Conservation (phyloP, 208 protist genomes). For the Trypanosoma vivax region DNA sequence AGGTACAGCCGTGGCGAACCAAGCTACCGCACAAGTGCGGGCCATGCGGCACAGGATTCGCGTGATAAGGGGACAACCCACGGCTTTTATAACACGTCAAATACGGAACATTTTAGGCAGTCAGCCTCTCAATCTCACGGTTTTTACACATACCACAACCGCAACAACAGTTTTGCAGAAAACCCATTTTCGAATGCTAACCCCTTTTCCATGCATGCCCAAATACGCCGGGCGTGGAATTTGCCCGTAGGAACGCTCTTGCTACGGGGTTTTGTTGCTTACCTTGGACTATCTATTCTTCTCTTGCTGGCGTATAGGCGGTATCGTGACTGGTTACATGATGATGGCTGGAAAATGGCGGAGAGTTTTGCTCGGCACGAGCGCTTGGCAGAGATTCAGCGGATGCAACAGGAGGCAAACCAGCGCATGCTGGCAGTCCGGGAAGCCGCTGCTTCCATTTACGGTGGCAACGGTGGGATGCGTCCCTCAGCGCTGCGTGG, state of each 20-base stretch:
- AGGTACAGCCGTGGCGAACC: not conserved
- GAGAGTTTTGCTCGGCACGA: slow-evolving; percentile 69
- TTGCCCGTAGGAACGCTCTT: slow-evolving; percentile 42
- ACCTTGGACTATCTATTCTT: slow-evolving; percentile 49
- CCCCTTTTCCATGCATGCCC: slow-evolving; percentile 39
- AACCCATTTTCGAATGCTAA: slow-evolving; percentile 52
- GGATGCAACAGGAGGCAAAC: slow-evolving; percentile 62
- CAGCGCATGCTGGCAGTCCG: slow-evolving; percentile 31
- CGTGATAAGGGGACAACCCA: slow-evolving; percentile 24
- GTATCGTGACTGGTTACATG: slow-evolving; percentile 65
- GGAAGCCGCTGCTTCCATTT: slow-evolving; percentile 6
- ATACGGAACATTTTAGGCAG: slow-evolving; percentile 19
- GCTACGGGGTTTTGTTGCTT: slow-evolving; percentile 51
- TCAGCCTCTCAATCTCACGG: slow-evolving; percentile 20
- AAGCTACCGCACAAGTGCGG: slow-evolving; percentile 12
- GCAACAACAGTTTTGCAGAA: slow-evolving; percentile 23
- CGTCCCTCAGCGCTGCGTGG: not conserved
- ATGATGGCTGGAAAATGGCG: slow-evolving; percentile 77
- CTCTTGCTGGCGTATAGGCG: slow-evolving; percentile 53
- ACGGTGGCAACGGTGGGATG: slow-evolving; percentile 1
- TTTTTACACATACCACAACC: slow-evolving; percentile 46
- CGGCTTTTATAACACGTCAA: slow-evolving; percentile 29
- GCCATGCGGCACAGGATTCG: slow-evolving; percentile 7
- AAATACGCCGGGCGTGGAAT: slow-evolving; percentile 36
- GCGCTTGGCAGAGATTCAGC: slow-evolving; percentile 65